These are phyloP conservation scores for Claviceps digitariae DNA, from an alignment of 2,329 filamentous ascomycete species.

Conservation along the genomic window DNA sequence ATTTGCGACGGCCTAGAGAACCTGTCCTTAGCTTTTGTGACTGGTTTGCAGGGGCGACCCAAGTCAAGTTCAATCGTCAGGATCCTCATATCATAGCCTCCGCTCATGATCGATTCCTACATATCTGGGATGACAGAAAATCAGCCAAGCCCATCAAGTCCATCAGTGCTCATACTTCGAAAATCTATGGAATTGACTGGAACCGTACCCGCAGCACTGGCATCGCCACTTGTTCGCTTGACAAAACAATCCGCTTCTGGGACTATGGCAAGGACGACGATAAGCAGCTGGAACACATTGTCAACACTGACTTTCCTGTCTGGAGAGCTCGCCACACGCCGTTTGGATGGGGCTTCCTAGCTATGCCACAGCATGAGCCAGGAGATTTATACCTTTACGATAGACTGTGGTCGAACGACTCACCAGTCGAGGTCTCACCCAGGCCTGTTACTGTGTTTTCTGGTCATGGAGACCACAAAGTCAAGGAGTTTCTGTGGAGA, in stretches of 20 bases:
- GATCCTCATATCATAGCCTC: conserved; percentile 80
- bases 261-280: conserved; percentile 53
- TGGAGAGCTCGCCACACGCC: conserved; percentile 87
- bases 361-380: conserved; percentile 84
- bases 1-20: conserved; percentile 59
- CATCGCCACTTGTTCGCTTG: conserved; percentile 77
- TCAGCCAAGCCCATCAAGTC: conserved; percentile 66
- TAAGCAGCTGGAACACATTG: conserved; percentile 59
- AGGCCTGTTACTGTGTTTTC: conserved; percentile 44
- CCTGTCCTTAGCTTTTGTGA: conserved; percentile 76
- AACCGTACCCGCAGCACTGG: conserved; percentile 61
- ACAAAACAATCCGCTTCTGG: conserved; percentile 91
- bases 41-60: conserved; percentile 86
- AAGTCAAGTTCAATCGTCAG: conserved; percentile 89
- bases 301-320: conserved; percentile 72
- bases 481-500: conserved; percentile 88
- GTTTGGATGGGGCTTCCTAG: conserved; percentile 72
- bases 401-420: conserved; percentile 34
- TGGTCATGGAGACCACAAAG: conserved; percentile 52
- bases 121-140: conserved; percentile 81
- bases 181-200: conserved; percentile 95
- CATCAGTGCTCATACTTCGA: conserved; percentile 78
- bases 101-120: conserved; percentile 74
- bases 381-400: conserved; percentile 79
- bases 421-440: conserved; percentile 29